These are phyloP conservation scores for Eimeria praecox DNA, from an alignment of 169 alveolate species.

Conservation along the genomic window DNA sequence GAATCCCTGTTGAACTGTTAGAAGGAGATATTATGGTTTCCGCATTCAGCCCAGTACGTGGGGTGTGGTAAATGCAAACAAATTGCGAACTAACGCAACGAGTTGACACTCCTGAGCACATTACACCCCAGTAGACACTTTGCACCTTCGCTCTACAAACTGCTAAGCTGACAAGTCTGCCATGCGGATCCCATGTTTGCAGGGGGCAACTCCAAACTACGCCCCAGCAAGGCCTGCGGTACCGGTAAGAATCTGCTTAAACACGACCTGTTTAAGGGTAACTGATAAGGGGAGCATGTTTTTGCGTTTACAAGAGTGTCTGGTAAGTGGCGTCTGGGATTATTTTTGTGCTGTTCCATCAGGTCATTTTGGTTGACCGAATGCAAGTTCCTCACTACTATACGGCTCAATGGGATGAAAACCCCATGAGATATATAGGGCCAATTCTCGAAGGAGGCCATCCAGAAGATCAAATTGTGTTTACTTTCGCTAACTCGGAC, in stretches of 20 bases:
- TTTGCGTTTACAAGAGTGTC: background rate
- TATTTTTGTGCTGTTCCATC: background rate
- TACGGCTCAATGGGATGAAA: constrained; percentile 45
- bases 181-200: constrained; percentile 46
- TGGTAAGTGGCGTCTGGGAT: background rate
- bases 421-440: constrained; percentile 7
- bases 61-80: background rate
- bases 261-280: background rate
- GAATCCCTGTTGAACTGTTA: constrained; percentile 54
- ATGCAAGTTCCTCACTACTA: constrained; percentile 26
- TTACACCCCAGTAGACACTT: background rate
- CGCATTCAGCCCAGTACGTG: constrained; percentile 35
- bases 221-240: constrained; percentile 58
- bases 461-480: constrained; percentile 62
- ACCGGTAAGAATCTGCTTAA: constrained; percentile 11
- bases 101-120: background rate
- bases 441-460: constrained; percentile 57
- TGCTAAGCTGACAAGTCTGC: background rate
- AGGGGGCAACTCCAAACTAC: constrained; percentile 67
- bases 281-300: background rate
- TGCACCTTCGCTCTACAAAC: no score
- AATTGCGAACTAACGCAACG: background rate
- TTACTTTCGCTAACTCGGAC: constrained; percentile 47
- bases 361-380: constrained; percentile 59
- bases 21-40: constrained; percentile 43